Conservation (phyloP, 2,329 filamentous ascomycete genomes). For the Trichocomaceae sp. region DNA sequence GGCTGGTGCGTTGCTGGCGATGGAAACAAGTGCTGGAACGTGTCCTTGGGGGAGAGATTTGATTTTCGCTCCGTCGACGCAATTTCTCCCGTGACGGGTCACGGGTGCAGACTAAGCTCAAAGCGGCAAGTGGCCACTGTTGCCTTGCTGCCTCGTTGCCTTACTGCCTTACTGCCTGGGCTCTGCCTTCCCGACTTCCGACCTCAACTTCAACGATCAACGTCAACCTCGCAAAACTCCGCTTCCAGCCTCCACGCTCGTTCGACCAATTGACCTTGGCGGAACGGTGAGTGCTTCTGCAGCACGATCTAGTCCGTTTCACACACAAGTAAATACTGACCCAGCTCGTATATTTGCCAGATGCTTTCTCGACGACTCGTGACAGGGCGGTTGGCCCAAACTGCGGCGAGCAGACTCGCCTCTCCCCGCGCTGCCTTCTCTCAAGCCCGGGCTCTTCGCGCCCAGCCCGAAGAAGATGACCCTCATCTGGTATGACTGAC, state of each 20-base stretch:
- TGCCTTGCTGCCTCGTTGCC: too few species aligned
- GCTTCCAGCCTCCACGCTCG: slow-evolving; percentile 13
- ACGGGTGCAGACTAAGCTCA: slow-evolving; percentile 19
- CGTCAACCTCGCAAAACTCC: slow-evolving; percentile 16
- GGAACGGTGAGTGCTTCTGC: slow-evolving; percentile 21
- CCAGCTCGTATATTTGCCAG: slow-evolving; percentile 15
- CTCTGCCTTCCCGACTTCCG: background rate
- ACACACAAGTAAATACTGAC: background rate
- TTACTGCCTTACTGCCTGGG: too few species aligned
- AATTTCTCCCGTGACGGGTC: slow-evolving; percentile 4
- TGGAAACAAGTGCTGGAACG: slow-evolving; percentile 25
- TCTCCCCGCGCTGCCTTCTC: slow-evolving; percentile 39
- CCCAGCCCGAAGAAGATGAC: slow-evolving; percentile 35
- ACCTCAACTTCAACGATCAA: slow-evolving; percentile 3
- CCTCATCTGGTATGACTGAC: slow-evolving; percentile 35
- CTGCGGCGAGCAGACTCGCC: slow-evolving; percentile 26
- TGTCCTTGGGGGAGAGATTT: slow-evolving; percentile 33
- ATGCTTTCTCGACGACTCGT: slow-evolving; percentile 43
- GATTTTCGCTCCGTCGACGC: slow-evolving; percentile 32
- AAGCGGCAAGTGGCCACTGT: background rate
- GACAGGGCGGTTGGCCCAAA: slow-evolving; percentile 36
- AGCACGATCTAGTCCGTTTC: background rate
- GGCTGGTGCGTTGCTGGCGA: slow-evolving; percentile 34
- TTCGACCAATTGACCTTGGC: slow-evolving; percentile 19
- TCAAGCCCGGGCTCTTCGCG: slow-evolving; percentile 30